These are phyloP conservation scores for Annulohypoxylon bovei DNA, from an alignment of 495 filamentous ascomycete genomes.

Conservation along the genomic window DNA sequence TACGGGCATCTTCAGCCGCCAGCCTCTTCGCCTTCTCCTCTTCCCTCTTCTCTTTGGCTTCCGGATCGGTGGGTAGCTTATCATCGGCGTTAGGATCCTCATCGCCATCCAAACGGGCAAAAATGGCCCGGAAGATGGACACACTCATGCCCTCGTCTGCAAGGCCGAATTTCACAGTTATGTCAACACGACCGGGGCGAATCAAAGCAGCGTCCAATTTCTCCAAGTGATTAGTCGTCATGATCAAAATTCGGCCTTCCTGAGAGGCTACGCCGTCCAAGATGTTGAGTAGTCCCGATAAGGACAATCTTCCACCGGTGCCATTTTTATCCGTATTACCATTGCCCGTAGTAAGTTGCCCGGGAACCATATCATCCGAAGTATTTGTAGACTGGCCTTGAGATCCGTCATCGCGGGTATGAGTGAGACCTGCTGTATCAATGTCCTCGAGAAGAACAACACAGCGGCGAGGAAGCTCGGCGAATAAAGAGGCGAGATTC, in stretches of 20 bases:
- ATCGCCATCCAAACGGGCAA: constrained; percentile 58
- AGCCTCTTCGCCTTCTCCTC: constrained; percentile 49
- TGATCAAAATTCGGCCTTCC: constrained; percentile 81
- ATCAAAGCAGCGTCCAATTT: constrained; percentile 80
- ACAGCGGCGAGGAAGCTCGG: constrained; percentile 71
- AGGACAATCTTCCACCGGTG: constrained; percentile 62
- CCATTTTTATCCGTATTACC: constrained; percentile 24
- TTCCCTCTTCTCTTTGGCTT: constrained; percentile 51
- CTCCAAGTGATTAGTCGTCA: constrained; percentile 85
- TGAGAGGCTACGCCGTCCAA: constrained; percentile 82
- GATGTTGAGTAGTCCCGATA: constrained; percentile 81
- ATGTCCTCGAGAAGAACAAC: constrained; percentile 81
- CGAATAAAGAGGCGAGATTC: constrained; percentile 74
- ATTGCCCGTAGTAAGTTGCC: constrained; percentile 40
- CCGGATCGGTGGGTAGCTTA: constrained; percentile 24
- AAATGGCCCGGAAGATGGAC: constrained; percentile 60
- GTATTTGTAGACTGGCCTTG: not conserved
- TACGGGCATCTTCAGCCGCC: constrained; percentile 48
- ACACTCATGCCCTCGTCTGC: constrained; percentile 58
- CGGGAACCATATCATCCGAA: constrained; percentile 44
- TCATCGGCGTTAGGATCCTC: constrained; percentile 30
- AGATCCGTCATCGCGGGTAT: constrained; percentile 56
- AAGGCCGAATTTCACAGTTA: constrained; percentile 71
- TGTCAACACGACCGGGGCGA: constrained; percentile 80
- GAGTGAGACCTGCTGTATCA: constrained; percentile 75